Conservation (phyloP, 805 yeast species). For the Candida verbasci region DNA sequence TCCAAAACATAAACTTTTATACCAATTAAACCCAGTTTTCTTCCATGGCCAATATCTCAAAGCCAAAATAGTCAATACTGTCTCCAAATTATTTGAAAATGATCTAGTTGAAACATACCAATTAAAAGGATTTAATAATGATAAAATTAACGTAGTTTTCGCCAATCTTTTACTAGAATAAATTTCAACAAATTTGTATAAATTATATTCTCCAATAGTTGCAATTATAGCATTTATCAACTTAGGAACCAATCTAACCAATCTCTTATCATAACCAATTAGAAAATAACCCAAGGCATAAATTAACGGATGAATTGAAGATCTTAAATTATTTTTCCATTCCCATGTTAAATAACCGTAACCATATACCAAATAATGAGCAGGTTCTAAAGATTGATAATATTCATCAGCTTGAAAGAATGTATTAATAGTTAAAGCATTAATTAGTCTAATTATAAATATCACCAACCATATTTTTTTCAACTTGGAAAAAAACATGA, state of each 20-base stretch:
- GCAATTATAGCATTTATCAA: constrained; percentile 66
- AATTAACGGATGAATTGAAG: constrained; percentile 74
- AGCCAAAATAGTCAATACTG: constrained; percentile 63
- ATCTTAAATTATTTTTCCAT: constrained; percentile 73
- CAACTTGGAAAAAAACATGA: background rate
- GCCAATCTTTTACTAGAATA: constrained; percentile 35
- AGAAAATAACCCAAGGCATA: constrained; percentile 44
- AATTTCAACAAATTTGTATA: constrained; percentile 43
- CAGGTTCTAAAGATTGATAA: constrained; percentile 92
- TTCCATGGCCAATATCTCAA: constrained; percentile 72
- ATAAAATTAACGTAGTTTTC: constrained; percentile 40
- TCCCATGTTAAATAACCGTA: constrained; percentile 93
- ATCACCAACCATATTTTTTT: constrained; percentile 3
- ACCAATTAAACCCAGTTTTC: constrained; percentile 12
- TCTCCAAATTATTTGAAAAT: constrained; percentile 80
- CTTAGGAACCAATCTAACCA: constrained; percentile 56
- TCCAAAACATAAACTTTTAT: constrained; percentile 10
- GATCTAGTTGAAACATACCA: constrained; percentile 80
- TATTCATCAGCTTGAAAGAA: constrained; percentile 96
- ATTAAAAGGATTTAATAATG: constrained; percentile 69
- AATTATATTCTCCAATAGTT: constrained; percentile 62
- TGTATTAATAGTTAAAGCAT: constrained; percentile 61
- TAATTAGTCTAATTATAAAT: constrained; percentile 31
- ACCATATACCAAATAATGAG: constrained; percentile 69
- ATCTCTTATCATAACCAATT: constrained; percentile 21